A percentile compares a stretch with the other conserved stretches of the same genome.
Conservation (phyloP, 768 basidiomycete genomes). For the Hygrophorus russula region DNA sequence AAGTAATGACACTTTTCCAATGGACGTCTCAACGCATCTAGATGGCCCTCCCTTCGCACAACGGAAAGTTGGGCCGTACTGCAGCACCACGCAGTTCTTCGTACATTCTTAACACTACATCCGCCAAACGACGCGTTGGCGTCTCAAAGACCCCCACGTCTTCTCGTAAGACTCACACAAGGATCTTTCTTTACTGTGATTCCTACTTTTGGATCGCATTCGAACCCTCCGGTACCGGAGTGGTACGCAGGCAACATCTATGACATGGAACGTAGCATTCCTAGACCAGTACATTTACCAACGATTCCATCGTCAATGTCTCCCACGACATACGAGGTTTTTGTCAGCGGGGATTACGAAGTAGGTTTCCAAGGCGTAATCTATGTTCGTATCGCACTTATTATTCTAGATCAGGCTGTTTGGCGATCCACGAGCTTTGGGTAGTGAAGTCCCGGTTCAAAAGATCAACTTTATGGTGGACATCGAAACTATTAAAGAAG, state of each 20-base stretch:
- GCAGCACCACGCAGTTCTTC: slow-evolving; percentile 69
- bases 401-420: slow-evolving; percentile 63
- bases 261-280: slow-evolving; percentile 39
- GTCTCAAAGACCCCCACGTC: slow-evolving; percentile 22
- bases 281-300: slow-evolving; percentile 40
- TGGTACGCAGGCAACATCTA: slow-evolving; percentile 93
- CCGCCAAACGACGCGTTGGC: slow-evolving; percentile 23
- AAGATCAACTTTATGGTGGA: slow-evolving; percentile 40
- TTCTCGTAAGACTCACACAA: slow-evolving; percentile 53
- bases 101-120: slow-evolving; percentile 47
- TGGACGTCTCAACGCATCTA: slow-evolving; percentile 14
- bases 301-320: slow-evolving; percentile 24
- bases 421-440: slow-evolving; percentile 49
- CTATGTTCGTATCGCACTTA: slow-evolving; percentile 1
- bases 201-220: slow-evolving; percentile 21
- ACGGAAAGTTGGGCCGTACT: slow-evolving; percentile 83
- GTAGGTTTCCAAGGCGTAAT: slow-evolving; percentile 18
- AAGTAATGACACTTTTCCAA: background rate
- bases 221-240: slow-evolving; percentile 20
- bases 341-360: slow-evolving; percentile 80
- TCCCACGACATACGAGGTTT: slow-evolving; percentile 52
- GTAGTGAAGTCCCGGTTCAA: slow-evolving; percentile 39
- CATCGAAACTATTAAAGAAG: slow-evolving; percentile 17
- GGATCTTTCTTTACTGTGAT: slow-evolving; percentile 70
- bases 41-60: slow-evolving; percentile 62